A percentile compares a stretch with the other conserved stretches of the same genome.
phyloP scores from a whole-genome alignment of 768 basidiomycete genomes.

The Russula griseocarnosa region DNA sequence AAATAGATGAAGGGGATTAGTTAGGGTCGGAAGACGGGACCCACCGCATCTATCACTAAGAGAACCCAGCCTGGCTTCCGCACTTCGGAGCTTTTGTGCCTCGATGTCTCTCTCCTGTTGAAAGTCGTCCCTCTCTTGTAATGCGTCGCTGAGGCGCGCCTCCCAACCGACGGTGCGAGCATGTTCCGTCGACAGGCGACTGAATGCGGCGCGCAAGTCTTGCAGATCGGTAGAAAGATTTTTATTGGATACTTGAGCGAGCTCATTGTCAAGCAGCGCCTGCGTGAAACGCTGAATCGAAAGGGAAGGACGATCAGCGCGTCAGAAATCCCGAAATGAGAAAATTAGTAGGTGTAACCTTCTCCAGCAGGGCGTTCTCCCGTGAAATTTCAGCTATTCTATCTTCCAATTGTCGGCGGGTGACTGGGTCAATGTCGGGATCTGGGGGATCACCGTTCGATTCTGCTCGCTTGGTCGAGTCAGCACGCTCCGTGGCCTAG shows the following conservation, averaged over 20 bases:
- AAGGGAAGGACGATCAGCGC: slow-evolving; percentile 17
- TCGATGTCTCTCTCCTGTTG: slow-evolving; percentile 78
- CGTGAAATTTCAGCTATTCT: slow-evolving; percentile 40
- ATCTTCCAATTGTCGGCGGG: slow-evolving; percentile 34
- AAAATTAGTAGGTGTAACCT: slow-evolving; percentile 38
- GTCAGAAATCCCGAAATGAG: not conserved
- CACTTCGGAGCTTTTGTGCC: slow-evolving; percentile 57
- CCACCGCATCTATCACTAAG: slow-evolving; percentile 66
- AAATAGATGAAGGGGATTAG: not conserved
- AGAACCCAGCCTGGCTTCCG: slow-evolving; percentile 61
- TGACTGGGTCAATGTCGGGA: slow-evolving; percentile 19
- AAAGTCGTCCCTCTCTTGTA: slow-evolving; percentile 78
- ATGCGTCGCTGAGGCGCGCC: slow-evolving; percentile 54
- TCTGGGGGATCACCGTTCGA: slow-evolving; percentile 19
- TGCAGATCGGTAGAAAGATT: slow-evolving; percentile 69
- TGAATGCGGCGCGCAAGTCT: slow-evolving; percentile 62
- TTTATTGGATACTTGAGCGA: slow-evolving; percentile 75
- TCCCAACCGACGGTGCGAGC: slow-evolving; percentile 72
- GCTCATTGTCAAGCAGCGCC: slow-evolving; percentile 75
- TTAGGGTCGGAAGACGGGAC: slow-evolving; percentile 11
- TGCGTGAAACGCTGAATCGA: slow-evolving; percentile 63
- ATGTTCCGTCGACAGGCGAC: slow-evolving; percentile 62
- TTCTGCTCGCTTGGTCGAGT: not conserved
- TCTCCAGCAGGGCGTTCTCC: slow-evolving; percentile 62
- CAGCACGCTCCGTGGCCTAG: slow-evolving; percentile 29